Percentiles rank a stretch among this genome's conserved stretches.
Conservation (phyloP, 1,284 basidiomycete genomes). For the Trametes sp. region DNA sequence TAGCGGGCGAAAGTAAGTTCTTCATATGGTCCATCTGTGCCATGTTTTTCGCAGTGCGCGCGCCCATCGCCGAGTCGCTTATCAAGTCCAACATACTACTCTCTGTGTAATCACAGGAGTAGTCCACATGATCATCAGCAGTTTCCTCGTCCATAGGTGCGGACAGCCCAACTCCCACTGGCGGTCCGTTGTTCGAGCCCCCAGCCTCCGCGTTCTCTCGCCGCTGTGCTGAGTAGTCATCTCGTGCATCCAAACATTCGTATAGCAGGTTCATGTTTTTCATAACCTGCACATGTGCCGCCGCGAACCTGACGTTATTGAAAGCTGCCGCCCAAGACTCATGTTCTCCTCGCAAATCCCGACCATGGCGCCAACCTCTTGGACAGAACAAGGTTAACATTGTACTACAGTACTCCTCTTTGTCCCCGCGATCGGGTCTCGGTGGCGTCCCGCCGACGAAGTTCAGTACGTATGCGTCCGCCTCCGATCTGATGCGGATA, state of each 20-base stretch:
- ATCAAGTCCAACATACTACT: background rate
- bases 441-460: background rate
- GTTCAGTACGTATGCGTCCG: background rate
- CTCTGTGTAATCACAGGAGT: background rate
- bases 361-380: background rate
- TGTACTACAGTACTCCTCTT: background rate
- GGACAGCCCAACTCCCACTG: background rate
- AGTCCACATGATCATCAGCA: background rate
- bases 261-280: constrained; percentile 42
- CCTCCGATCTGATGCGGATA: background rate
- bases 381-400: background rate
- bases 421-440: background rate
- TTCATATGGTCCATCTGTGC: background rate
- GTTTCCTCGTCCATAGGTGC: background rate
- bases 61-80: background rate
- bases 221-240: constrained; percentile 38
- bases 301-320: constrained; percentile 15
- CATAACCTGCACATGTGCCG: constrained; percentile 32
- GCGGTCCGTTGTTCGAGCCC: no score
- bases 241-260: constrained; percentile 44
- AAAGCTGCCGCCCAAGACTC: background rate
- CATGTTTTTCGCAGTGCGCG: background rate
- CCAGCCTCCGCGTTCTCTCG: background rate
- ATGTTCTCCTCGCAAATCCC: background rate
- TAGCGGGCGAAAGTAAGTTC: no score